phyloP scores from a whole-genome alignment of 2,329 filamentous ascomycete genomes.

The Clonostachys solani region DNA sequence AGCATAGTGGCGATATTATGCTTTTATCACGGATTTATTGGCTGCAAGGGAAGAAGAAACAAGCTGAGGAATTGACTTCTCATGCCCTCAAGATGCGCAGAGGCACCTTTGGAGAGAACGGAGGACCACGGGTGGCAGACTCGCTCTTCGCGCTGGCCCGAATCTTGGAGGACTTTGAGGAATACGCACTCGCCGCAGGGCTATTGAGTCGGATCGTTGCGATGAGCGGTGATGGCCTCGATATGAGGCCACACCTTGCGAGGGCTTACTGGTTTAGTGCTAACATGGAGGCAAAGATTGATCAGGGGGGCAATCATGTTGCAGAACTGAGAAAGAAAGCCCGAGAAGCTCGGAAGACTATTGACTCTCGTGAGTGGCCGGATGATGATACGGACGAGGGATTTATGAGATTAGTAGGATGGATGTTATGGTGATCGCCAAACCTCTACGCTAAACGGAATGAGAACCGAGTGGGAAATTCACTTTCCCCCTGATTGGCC shows the following conservation, averaged over 20 bases:
- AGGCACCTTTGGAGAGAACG: not conserved
- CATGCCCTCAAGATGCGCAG: not conserved
- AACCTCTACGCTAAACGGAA: too few relatives aligned
- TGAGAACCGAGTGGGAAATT: too few relatives aligned
- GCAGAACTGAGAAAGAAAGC: not conserved
- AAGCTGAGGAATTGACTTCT: not conserved
- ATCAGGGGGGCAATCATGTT: not conserved
- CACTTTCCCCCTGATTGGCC: too few relatives aligned
- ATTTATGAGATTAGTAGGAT: not conserved
- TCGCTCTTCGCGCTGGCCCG: not conserved
- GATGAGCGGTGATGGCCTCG: not conserved
- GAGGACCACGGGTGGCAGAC: not conserved
- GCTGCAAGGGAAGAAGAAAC: not conserved
- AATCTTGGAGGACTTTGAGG: not conserved
- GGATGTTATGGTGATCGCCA: too few relatives aligned
- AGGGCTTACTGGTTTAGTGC: not conserved
- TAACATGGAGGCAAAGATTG: not conserved
- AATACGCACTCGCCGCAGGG: not conserved
- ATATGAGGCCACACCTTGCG: not conserved
- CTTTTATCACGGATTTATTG: not conserved
- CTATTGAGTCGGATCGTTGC: not conserved
- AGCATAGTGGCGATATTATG: conserved; percentile 1
- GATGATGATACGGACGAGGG: not conserved
- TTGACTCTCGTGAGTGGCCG: not conserved
- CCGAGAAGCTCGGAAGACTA: not conserved